Conservation (phyloP, 495 filamentous ascomycete species). For the Filosporella fistucella region DNA sequence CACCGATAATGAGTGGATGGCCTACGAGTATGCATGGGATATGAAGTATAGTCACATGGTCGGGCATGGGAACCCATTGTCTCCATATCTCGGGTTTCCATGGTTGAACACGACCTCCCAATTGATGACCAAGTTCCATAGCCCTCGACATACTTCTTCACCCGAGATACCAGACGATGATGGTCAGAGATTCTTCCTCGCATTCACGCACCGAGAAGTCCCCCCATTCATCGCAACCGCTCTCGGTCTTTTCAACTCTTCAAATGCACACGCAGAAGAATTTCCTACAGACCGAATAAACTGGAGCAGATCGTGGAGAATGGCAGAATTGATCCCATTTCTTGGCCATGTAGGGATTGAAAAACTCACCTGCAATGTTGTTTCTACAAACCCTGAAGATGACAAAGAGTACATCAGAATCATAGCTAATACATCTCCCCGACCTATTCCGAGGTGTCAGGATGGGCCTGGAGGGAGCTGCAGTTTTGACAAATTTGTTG, state of each 20-base stretch:
- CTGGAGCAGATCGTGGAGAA: conserved; percentile 15
- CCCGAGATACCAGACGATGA: conserved; percentile 12
- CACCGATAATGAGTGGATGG: conserved; percentile 21
- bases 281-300: conserved; percentile 18
- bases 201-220: conserved; percentile 22
- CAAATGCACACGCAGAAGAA: conserved; percentile 17
- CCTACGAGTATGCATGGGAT: conserved; percentile 20
- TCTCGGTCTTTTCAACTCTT: conserved; percentile 20
- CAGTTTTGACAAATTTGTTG: conserved; percentile 14
- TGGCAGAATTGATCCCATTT: conserved; percentile 20
- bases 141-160: background rate
- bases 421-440: conserved; percentile 48
- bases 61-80: conserved; percentile 19
- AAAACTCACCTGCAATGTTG: conserved; percentile 12
- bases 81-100: conserved; percentile 18
- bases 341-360: conserved; percentile 21
- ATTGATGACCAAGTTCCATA: conserved; percentile 15
- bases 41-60: conserved; percentile 21
- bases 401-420: conserved; percentile 32
- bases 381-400: background rate
- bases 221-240: conserved; percentile 18
- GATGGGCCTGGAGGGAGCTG: conserved; percentile 44
- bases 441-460: conserved; percentile 41
- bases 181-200: conserved; percentile 18
- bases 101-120: conserved; percentile 18